Conservation (phyloP, 257 asterid species). For the Jasminum sambac region DNA sequence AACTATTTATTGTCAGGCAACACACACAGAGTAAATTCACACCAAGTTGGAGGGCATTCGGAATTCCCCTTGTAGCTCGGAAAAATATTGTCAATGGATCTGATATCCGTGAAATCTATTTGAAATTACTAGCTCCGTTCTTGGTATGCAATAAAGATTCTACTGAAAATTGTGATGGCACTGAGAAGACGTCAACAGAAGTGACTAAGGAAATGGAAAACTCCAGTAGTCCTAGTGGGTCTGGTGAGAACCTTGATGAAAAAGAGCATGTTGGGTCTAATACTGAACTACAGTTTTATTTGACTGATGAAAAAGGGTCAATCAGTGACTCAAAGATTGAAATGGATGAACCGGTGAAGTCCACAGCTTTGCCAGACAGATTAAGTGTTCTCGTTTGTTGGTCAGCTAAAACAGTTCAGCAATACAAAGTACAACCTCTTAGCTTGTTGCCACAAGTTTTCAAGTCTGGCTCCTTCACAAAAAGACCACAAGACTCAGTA, state of each 20-base stretch:
- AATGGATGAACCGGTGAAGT: constrained; percentile 53
- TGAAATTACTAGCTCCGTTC: constrained; percentile 59
- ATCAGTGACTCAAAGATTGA: constrained; percentile 46
- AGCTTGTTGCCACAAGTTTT: constrained; percentile 75
- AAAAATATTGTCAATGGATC: constrained; percentile 55
- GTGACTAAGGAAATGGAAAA: constrained; percentile 34
- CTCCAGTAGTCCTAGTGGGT: constrained; percentile 36
- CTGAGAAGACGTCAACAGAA: constrained; percentile 37
- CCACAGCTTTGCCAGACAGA: constrained; percentile 42
- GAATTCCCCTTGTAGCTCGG: constrained; percentile 69
- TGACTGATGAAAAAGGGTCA: constrained; percentile 65
- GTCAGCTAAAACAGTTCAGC: constrained; percentile 61
- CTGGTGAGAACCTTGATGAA: constrained; percentile 36
- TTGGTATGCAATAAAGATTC: constrained; percentile 41
- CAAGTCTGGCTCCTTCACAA: constrained; percentile 59
- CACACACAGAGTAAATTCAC: constrained; percentile 40
- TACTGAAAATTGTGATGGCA: constrained; percentile 27
- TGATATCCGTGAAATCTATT: constrained; percentile 53
- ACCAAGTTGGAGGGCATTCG: constrained; percentile 63
- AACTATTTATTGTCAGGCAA: constrained; percentile 49
- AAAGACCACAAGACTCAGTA: constrained; percentile 75
- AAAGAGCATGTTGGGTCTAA: constrained; percentile 43
- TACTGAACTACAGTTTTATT: constrained; percentile 55
- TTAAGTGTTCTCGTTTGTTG: constrained; percentile 69
- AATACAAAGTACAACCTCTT: constrained; percentile 46